phyloP scores from a whole-genome alignment of 2,329 filamentous ascomycete species.

The Fusarium tupiense region DNA sequence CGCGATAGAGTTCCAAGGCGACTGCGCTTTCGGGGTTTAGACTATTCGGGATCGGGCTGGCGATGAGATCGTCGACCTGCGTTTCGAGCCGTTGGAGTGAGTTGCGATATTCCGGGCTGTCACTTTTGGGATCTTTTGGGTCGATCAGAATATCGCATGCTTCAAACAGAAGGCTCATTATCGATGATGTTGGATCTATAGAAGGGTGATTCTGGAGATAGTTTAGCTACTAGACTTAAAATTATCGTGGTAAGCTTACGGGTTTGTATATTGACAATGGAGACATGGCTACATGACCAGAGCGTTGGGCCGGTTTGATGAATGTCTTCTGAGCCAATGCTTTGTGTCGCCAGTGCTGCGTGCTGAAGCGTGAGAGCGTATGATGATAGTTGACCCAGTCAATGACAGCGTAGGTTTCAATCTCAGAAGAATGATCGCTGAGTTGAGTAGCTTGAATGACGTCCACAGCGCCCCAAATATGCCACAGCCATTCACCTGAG shows the following conservation, averaged over 20 bases:
- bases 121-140: constrained; percentile 18
- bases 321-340: neutral
- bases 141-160: constrained; percentile 17
- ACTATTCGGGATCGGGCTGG: neutral
- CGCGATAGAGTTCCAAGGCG: constrained; percentile 18
- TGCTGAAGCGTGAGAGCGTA: constrained; percentile 30
- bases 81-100: constrained; percentile 17
- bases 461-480: constrained; percentile 32
- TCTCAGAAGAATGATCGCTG: neutral
- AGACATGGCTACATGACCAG: neutral
- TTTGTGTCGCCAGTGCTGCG: constrained; percentile 26
- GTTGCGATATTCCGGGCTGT: constrained; percentile 2
- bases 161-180: constrained; percentile 31
- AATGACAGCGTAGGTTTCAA: constrained; percentile 9
- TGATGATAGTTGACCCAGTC: constrained; percentile 38
- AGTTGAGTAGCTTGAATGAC: constrained; percentile 19
- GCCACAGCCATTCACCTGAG: constrained; percentile 35
- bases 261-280: neutral
- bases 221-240: neutral
- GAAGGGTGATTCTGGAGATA: neutral
- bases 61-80: neutral
- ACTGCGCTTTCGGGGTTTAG: neutral
- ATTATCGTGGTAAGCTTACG: neutral
- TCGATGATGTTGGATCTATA: constrained; percentile 13
- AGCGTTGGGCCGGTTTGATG: fast-evolving